phyloP scores from a whole-genome alignment of 768 basidiomycete genomes.

The Lyophyllum decastes region DNA sequence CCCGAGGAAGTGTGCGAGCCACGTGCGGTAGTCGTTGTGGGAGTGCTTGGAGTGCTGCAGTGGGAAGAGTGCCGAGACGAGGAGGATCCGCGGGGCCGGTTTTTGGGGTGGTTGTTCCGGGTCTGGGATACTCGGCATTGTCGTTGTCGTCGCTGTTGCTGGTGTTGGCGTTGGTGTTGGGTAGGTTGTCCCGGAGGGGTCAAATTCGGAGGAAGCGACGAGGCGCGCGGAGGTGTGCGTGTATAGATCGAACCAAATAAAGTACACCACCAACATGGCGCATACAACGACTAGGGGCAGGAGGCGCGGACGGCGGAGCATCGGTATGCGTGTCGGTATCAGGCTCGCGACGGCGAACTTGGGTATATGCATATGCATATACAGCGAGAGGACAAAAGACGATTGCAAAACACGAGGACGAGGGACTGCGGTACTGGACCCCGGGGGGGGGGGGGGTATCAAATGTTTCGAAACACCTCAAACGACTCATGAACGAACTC shows the following conservation, averaged over 20 bases:
- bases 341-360: too few relatives aligned
- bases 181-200: too few relatives aligned
- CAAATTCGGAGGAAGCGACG: too few relatives aligned
- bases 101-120: too few relatives aligned
- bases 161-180: not conserved
- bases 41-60: conserved; percentile 52
- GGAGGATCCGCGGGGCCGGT: conserved; percentile 33
- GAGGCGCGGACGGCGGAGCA: not conserved
- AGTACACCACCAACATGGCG: not conserved
- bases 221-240: not conserved
- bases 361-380: too few relatives aligned
- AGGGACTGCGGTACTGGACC: too few relatives aligned
- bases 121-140: not conserved
- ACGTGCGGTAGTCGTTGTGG: conserved; percentile 41
- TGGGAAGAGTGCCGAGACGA: conserved; percentile 59
- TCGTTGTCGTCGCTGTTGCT: not conserved
- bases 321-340: too few relatives aligned
- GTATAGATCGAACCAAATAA: not conserved
- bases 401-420: too few relatives aligned
- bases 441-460: too few relatives aligned
- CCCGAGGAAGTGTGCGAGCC: conserved; percentile 46
- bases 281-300: not conserved
- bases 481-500: too few relatives aligned
- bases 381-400: too few relatives aligned
- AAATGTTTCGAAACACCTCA: too few relatives aligned